phyloP scores from a whole-genome alignment of 208 protist species.

The Trichomonas gallinae region DNA sequence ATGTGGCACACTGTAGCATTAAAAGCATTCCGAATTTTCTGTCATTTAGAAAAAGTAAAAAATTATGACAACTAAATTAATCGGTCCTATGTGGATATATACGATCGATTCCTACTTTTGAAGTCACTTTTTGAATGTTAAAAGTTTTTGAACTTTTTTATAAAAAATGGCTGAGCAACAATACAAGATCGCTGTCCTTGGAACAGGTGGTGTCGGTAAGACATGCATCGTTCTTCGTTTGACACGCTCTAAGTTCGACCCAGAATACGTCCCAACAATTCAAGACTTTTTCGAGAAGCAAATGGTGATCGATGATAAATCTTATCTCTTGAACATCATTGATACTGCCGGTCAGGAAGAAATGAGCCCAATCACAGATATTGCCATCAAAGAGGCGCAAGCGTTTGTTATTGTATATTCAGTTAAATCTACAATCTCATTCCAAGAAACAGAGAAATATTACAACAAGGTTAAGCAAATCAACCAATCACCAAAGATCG shows the following conservation, averaged over 20 bases:
- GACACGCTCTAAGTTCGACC: neutral
- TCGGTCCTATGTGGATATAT: no score
- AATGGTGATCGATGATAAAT: neutral
- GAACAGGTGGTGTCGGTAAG: slow-evolving; percentile 17
- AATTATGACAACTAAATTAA: no score
- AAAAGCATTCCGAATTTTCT: no score
- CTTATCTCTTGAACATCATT: neutral
- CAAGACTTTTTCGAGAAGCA: slow-evolving; percentile 17
- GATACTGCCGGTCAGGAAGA: slow-evolving; percentile 24
- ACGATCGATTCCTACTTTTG: no score
- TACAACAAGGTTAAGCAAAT: neutral
- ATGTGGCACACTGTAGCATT: no score
- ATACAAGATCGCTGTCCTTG: neutral
- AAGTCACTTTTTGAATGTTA: no score
- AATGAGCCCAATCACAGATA: neutral
- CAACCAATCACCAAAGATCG: neutral
- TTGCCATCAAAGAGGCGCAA: neutral
- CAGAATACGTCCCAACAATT: slow-evolving; percentile 15
- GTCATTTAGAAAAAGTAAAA: no score
- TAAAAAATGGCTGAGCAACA: neutral
- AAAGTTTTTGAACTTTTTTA: no score
- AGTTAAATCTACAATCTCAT: slow-evolving; percentile 9
- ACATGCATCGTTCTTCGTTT: neutral
- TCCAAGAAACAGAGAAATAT: slow-evolving; percentile 9
- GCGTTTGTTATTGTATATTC: neutral